Evolutionary conservation across 2,329 filamentous ascomycete species (phyloP).

Genomic region (Colletotrichum magnum): DNA sequence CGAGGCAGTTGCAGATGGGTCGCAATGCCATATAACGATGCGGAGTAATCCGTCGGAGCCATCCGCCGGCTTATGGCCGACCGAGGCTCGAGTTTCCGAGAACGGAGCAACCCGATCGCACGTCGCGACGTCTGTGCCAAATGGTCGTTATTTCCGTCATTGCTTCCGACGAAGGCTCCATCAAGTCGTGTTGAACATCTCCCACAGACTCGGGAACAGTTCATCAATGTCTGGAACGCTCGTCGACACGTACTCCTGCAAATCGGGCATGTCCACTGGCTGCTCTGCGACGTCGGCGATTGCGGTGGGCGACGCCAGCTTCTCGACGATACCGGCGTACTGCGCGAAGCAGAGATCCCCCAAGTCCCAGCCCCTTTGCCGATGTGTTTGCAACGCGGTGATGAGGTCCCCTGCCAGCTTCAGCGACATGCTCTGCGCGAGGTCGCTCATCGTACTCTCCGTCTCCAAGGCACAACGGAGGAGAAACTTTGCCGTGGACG

Average conservation of each 20-base stretch:
- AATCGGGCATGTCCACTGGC: constrained; percentile 30
- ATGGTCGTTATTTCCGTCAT: no score
- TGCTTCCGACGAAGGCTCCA: no score
- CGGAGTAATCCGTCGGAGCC: constrained; percentile 18
- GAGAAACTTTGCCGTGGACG: constrained; percentile 64
- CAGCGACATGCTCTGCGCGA: constrained; percentile 56
- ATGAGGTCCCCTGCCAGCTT: constrained; percentile 60
- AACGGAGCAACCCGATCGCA: not conserved
- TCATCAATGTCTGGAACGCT: constrained; percentile 38
- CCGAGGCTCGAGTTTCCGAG: not conserved
- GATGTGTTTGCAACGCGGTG: constrained; percentile 54
- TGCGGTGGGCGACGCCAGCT: constrained; percentile 50
- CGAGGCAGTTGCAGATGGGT: not conserved
- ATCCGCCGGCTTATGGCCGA: constrained; percentile 6
- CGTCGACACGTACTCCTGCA: constrained; percentile 35
- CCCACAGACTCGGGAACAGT: constrained; percentile 38
- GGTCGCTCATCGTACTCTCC: constrained; percentile 51
- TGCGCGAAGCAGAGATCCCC: constrained; percentile 65
- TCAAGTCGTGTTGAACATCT: constrained; percentile 30
- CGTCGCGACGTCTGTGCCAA: not conserved
- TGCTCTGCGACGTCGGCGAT: constrained; percentile 20
- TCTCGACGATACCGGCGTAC: constrained; percentile 63
- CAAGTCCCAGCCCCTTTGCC: constrained; percentile 62
- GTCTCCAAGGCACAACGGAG: constrained; percentile 63
- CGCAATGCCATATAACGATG: not conserved